Percentiles rank a stretch among this genome's conserved stretches.
These are phyloP conservation scores for Phytopythium vexans DNA, from an alignment of 352 stramenopile species.

Conservation along the genomic window DNA sequence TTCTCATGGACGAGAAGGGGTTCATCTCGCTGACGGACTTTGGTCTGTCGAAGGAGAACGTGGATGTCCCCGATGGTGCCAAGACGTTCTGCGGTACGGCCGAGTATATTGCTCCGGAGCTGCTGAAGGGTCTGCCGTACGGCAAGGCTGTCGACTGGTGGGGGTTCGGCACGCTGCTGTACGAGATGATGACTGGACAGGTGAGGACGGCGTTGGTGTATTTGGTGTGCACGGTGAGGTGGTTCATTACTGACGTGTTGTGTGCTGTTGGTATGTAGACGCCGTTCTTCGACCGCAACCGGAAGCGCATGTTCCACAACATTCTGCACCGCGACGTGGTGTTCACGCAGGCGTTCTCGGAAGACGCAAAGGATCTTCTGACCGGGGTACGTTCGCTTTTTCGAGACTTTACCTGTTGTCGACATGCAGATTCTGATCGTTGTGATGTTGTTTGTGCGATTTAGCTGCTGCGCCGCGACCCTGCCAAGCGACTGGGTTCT, in stretches of 20 bases:
- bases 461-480: slow-evolving; percentile 77
- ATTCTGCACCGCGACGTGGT: slow-evolving; percentile 88
- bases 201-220: slow-evolving; percentile 7
- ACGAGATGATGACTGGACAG: slow-evolving; percentile 94
- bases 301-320: slow-evolving; percentile 94
- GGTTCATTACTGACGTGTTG: not conserved
- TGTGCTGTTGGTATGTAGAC: slow-evolving; percentile 45
- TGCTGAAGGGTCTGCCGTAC: slow-evolving; percentile 89
- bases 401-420: not conserved
- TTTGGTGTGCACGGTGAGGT: not conserved
- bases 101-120: slow-evolving; percentile 91
- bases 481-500: slow-evolving; percentile 77
- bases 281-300: slow-evolving; percentile 94
- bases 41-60: slow-evolving; percentile 90
- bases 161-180: slow-evolving; percentile 91
- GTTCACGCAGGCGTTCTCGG: slow-evolving; percentile 85
- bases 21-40: slow-evolving; percentile 93
- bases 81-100: slow-evolving; percentile 93
- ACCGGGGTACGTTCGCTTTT: slow-evolving; percentile 32
- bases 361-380: slow-evolving; percentile 85
- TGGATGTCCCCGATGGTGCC: slow-evolving; percentile 82
- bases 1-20: slow-evolving; percentile 92
- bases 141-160: slow-evolving; percentile 93
- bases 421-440: not conserved
- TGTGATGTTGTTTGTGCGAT: not conserved